Base-by-base conservation (phyloP, 2,329 filamentous ascomycete genomes). In the Colletotrichum caudatum region DNA sequence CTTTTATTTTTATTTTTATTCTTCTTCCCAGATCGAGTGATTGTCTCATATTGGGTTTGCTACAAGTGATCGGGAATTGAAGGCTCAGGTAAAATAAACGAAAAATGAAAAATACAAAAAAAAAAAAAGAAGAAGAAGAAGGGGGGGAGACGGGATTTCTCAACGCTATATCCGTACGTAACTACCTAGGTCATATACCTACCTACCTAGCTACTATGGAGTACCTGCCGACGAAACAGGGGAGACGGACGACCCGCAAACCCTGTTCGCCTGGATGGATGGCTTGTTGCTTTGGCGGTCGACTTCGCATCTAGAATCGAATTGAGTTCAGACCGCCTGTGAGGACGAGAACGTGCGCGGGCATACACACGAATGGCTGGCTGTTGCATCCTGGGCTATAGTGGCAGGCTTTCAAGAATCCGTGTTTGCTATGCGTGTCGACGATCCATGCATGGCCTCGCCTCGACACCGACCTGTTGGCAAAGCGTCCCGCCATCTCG, bases 21-120 rank as follows among this genome's bases (percentile, higher is more conserved):
- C 2, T 35, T 11, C 35, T 9, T 37, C 35, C 48, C 44, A 51
- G 59, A 62, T 62, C 44, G 44, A 35, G 26, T 23, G 7, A 29
- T 64, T 23, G 59, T 64, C 66, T 50, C 58, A 39, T 67, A 35
- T 56, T 63, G 12, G 39, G 56, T 67, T n/a, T 56, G 23, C 37
- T 37, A 35, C 59, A 33, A 9, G 44, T 23, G 12, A 50, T 12
- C 18, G 35, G 3, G 23, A 39, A 8, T 14, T 14, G 18, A 29
- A 61, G 14, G 39, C 14, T 33, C 29, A 16, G 33, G 12, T 29
- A 53, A 9, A 12, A 8, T 16, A 23, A 3, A n/a, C n/a, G n/a
- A 29, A 29, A 29, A 29, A 4, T 29, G n/a, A n/a, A 29, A 29
- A 29, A 29, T 11, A 37, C 3, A 37, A 37, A 37, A 5, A 37